Evolutionary conservation across 441 rosid species (phyloP).

Genomic region (Bruguiera hainesii): DNA sequence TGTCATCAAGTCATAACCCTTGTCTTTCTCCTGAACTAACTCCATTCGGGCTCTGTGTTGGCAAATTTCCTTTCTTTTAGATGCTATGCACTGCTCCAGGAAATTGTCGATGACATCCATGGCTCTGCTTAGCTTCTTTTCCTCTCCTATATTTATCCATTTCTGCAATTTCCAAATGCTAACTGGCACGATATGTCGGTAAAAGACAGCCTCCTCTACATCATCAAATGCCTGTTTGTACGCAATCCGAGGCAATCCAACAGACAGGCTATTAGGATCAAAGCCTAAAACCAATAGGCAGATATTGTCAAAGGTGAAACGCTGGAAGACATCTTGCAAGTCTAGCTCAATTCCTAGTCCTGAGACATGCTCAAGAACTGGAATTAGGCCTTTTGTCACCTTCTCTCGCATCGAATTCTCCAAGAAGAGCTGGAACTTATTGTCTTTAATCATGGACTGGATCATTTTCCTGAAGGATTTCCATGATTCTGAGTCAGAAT

Average conservation of each 20-base stretch:
- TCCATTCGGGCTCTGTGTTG: background rate
- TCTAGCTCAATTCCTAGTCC: slow-evolving; percentile 8
- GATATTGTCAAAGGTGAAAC: slow-evolving; percentile 19
- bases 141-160: slow-evolving; percentile 26
- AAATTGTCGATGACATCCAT: slow-evolving; percentile 17
- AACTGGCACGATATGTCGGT: slow-evolving; percentile 26
- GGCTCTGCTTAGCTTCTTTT: slow-evolving; percentile 26
- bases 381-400: slow-evolving; percentile 16
- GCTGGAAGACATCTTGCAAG: slow-evolving; percentile 22
- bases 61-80: slow-evolving; percentile 15
- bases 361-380: slow-evolving; percentile 18
- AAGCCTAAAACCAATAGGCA: slow-evolving; percentile 20
- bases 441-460: slow-evolving; percentile 16
- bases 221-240: slow-evolving; percentile 21
- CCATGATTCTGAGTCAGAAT: slow-evolving; percentile 25
- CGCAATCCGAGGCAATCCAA: slow-evolving; percentile 15
- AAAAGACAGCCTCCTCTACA: slow-evolving; percentile 29
- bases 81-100: slow-evolving; percentile 21
- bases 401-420: slow-evolving; percentile 9
- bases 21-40: background rate
- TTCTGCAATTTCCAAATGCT: slow-evolving; percentile 32
- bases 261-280: slow-evolving; percentile 19
- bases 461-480: slow-evolving; percentile 16
- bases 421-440: slow-evolving; percentile 5
- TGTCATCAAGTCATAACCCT: slow-evolving; percentile 11